Conservation (phyloP, 257 asterid species). For the Fraxinus quadrangulata region DNA sequence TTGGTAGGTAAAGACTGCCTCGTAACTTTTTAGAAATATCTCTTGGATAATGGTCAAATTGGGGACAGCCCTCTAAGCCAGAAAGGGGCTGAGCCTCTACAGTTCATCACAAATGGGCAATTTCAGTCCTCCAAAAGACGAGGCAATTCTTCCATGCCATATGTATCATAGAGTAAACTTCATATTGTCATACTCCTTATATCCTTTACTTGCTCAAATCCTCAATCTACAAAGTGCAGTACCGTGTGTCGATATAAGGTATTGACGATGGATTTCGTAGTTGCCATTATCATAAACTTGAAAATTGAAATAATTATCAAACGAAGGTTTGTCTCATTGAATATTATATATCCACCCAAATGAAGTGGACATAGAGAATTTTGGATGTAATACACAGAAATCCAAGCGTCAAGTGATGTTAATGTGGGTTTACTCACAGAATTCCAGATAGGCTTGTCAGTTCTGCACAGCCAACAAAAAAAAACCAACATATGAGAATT, state of each 20-base stretch:
- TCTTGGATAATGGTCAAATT: background rate
- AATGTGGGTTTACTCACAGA: conserved; percentile 63
- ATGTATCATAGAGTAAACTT: background rate
- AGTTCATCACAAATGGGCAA: background rate
- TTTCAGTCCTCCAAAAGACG: conserved; percentile 13
- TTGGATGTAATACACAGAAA: conserved; percentile 17
- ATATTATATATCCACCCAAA: conserved; percentile 8
- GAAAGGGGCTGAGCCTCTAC: background rate
- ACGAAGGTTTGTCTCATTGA: conserved; percentile 14
- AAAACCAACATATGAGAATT: conserved; percentile 30
- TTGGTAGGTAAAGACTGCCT: background rate
- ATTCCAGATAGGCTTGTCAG: conserved; percentile 86
- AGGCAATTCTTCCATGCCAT: conserved; percentile 16
- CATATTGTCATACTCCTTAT: background rate
- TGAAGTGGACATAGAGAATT: conserved; percentile 14
- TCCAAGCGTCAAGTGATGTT: conserved; percentile 5
- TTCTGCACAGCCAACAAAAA: conserved; percentile 52
- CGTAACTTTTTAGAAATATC: background rate
- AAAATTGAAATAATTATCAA: background rate
- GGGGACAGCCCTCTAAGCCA: background rate
- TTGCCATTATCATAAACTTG: conserved; percentile 5
- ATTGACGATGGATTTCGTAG: background rate
- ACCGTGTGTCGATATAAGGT: background rate
- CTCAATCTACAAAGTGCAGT: background rate
- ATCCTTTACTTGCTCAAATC: background rate